Conservation (phyloP, 2,329 filamentous ascomycete species). For the Talaromyces sp. region DNA sequence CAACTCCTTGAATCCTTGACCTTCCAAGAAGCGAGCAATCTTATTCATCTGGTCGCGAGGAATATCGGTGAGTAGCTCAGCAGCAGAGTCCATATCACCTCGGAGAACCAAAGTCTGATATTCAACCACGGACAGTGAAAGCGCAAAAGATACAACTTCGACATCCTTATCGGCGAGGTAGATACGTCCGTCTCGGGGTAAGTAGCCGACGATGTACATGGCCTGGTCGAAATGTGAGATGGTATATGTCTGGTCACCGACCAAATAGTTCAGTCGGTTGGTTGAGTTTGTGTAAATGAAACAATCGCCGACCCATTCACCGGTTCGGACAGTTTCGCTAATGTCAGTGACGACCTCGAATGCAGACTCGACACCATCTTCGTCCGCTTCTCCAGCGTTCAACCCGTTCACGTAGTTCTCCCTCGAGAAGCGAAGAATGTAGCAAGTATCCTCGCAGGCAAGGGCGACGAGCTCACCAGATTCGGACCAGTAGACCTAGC, state of each 20-base stretch:
- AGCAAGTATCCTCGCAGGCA: slow-evolving; percentile 92
- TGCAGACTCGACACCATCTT: slow-evolving; percentile 88
- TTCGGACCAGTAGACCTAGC: slow-evolving; percentile 90
- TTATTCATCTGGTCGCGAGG: slow-evolving; percentile 95
- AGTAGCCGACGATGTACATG: slow-evolving; percentile 92
- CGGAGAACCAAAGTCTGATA: slow-evolving; percentile 95
- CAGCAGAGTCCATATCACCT: slow-evolving; percentile 85
- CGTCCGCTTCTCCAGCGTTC: slow-evolving; percentile 75
- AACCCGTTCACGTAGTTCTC: slow-evolving; percentile 82
- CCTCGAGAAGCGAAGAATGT: slow-evolving; percentile 84
- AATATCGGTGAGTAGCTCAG: slow-evolving; percentile 76
- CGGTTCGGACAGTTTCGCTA: slow-evolving; percentile 85
- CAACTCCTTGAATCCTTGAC: slow-evolving; percentile 93
- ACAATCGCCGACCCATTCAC: slow-evolving; percentile 97
- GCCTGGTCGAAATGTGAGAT: slow-evolving; percentile 94
- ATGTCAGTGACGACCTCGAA: slow-evolving; percentile 97
- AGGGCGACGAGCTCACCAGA: slow-evolving; percentile 88
- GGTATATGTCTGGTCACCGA: slow-evolving; percentile 96
- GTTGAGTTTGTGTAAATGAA: slow-evolving; percentile 98
- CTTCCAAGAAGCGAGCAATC: slow-evolving; percentile 94
- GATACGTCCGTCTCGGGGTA: slow-evolving; percentile 88
- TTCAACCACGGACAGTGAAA: slow-evolving; percentile 89
- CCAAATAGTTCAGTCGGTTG: slow-evolving; percentile 94
- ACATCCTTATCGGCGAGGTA: slow-evolving; percentile 97
- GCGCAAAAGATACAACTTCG: slow-evolving; percentile 78